A percentile compares a stretch with the other conserved stretches of the same genome.
These are phyloP conservation scores for Malassezia caprae DNA, from an alignment of 1,284 basidiomycete genomes.

Conservation along the genomic window DNA sequence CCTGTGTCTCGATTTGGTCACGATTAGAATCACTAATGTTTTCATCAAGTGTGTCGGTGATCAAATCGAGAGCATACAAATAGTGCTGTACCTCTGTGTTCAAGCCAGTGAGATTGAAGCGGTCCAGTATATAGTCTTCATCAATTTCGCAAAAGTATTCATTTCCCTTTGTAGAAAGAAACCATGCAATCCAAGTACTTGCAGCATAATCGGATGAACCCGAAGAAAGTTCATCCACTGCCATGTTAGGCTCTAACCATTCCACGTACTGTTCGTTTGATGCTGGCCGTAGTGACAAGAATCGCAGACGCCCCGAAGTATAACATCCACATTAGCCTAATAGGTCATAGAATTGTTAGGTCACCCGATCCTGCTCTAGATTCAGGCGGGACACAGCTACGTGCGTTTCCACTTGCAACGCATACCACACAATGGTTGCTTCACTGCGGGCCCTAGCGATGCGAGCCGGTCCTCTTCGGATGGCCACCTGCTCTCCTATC, in stretches of 20 bases:
- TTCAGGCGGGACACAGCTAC: background rate
- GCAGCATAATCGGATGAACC: conserved; percentile 82
- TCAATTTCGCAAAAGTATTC: conserved; percentile 99
- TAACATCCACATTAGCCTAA: background rate
- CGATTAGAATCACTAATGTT: conserved; percentile 36
- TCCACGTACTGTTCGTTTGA: background rate
- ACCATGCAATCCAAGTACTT: conserved; percentile 83
- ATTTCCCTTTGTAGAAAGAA: conserved; percentile 71
- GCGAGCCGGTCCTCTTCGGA: background rate
- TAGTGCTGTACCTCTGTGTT: conserved; percentile 96
- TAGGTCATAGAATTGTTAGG: background rate
- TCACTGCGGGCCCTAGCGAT: background rate
- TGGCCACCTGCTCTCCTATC: background rate
- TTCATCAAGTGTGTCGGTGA: conserved; percentile 56
- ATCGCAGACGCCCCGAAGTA: background rate
- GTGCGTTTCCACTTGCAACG: background rate
- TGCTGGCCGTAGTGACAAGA: background rate
- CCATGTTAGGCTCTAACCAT: background rate
- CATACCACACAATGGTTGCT: background rate
- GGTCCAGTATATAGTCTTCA: conserved; percentile 95
- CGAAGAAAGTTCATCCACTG: conserved; percentile 72
- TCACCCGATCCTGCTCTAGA: background rate
- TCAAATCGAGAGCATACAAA: conserved; percentile 81
- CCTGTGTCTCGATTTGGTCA: conserved; percentile 44
- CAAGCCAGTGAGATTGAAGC: conserved; percentile 93